A percentile compares a stretch with the other conserved stretches of the same genome.
Conservation (phyloP, 208 protist species). For the Crithidia fasciculata region DNA sequence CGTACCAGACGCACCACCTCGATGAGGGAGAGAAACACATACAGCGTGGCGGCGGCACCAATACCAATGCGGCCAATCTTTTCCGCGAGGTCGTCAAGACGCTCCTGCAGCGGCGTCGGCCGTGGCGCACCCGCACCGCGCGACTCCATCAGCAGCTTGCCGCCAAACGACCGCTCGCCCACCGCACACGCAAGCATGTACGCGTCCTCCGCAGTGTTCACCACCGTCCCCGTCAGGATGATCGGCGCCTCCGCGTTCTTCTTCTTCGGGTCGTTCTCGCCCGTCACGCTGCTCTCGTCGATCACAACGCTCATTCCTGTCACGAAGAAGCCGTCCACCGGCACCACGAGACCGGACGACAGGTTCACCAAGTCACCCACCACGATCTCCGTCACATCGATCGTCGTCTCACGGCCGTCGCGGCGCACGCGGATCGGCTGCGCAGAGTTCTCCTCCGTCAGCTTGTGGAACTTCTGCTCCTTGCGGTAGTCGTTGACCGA, state of each 20-base stretch:
- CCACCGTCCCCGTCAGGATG: slow-evolving; percentile 90
- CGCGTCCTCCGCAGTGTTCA: slow-evolving; percentile 87
- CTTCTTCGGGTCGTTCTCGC: slow-evolving; percentile 90
- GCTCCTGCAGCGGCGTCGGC: slow-evolving; percentile 95
- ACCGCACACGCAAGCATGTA: slow-evolving; percentile 93
- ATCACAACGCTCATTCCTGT: slow-evolving; percentile 74
- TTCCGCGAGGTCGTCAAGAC: slow-evolving; percentile 89
- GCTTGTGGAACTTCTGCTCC: slow-evolving; percentile 93
- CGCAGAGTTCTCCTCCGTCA: slow-evolving; percentile 93
- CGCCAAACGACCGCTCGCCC: slow-evolving; percentile 92
- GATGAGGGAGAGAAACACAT: slow-evolving; percentile 55
- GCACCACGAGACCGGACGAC: slow-evolving; percentile 86
- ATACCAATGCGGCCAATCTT: slow-evolving; percentile 92
- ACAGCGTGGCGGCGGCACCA: slow-evolving; percentile 71
- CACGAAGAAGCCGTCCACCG: slow-evolving; percentile 95
- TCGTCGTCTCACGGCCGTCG: slow-evolving; percentile 70
- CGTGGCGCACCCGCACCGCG: slow-evolving; percentile 40
- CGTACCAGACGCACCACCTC: slow-evolving; percentile 49
- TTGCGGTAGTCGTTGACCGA: slow-evolving; percentile 96
- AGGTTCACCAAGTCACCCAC: slow-evolving; percentile 96
- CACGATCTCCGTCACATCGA: slow-evolving; percentile 94
- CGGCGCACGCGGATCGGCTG: slow-evolving; percentile 90
- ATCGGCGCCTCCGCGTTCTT: slow-evolving; percentile 77
- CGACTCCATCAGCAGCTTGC: slow-evolving; percentile 87
- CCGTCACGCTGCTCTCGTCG: slow-evolving; percentile 95